phyloP scores from a whole-genome alignment of 345 rosid species.

The Rhodamnia rubescens region DNA sequence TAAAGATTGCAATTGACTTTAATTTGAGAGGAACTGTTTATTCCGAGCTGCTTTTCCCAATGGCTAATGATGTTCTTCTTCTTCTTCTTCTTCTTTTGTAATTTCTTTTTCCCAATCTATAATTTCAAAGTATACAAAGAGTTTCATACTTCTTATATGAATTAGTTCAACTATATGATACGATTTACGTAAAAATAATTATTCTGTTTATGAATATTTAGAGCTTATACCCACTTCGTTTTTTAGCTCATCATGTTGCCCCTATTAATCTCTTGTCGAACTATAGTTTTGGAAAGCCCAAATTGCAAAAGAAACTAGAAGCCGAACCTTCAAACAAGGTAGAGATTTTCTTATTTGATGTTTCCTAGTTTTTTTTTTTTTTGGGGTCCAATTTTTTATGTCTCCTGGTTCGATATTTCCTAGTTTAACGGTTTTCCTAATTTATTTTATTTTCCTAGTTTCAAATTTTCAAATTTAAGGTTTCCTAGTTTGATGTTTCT shows the following conservation, averaged over 20 bases:
- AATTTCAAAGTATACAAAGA: background rate
- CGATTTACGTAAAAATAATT: background rate
- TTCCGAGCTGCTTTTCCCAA: background rate
- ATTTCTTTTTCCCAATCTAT: background rate
- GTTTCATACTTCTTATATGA: background rate
- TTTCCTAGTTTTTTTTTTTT: background rate
- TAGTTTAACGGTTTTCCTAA: background rate
- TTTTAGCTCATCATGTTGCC: background rate
- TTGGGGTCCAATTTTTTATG: background rate
- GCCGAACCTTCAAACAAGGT: background rate
- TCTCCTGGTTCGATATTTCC: background rate
- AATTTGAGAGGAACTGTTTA: background rate
- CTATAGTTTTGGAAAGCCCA: background rate
- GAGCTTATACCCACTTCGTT: background rate
- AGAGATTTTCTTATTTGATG: background rate
- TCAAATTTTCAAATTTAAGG: background rate
- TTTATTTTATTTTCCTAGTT: background rate
- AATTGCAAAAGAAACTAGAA: background rate
- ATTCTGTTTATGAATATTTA: background rate
- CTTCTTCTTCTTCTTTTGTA: background rate
- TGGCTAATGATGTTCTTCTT: background rate
- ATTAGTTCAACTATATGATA: background rate
- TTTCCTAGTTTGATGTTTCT: background rate
- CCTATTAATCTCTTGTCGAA: background rate
- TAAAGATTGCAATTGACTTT: background rate